These are phyloP conservation scores for Phytopythium mirpurense DNA, from an alignment of 352 stramenopile species.

Conservation along the genomic window DNA sequence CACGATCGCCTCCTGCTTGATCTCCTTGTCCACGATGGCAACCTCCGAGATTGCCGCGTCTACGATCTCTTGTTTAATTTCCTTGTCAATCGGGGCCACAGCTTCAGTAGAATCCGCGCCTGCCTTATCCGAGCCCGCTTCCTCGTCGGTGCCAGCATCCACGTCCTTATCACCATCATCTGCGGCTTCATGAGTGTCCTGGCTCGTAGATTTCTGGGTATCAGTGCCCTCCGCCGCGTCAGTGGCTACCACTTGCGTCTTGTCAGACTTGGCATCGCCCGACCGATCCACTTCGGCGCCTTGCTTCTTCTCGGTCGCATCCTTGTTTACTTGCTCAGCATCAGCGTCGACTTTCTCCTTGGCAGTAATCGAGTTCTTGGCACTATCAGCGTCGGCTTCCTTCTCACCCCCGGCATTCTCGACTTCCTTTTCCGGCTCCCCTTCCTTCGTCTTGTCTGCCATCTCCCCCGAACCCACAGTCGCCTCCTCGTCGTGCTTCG, in stretches of 20 bases:
- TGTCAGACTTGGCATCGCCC: background rate
- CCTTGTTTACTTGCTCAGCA: conserved; percentile 6
- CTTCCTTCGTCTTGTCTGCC: background rate
- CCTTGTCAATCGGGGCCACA: background rate
- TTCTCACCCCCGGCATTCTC: background rate
- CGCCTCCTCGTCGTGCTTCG: background rate
- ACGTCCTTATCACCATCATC: background rate
- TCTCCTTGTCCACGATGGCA: conserved; percentile 16
- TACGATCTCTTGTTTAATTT: conserved; percentile 1
- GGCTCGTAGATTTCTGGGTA: background rate
- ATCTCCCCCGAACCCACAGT: too few relatives aligned
- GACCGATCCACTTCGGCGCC: background rate
- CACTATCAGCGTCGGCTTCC: conserved; percentile 1
- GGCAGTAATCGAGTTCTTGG: background rate
- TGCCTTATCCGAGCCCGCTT: background rate
- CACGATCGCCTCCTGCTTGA: conserved; percentile 18
- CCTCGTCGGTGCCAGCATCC: background rate
- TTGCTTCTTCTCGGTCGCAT: conserved; percentile 7
- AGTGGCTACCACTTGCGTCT: conserved; percentile 1
- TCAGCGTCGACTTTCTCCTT: background rate
- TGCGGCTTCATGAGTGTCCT: background rate
- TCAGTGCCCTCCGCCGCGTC: background rate
- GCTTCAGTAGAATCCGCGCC: background rate
- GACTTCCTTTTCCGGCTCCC: background rate
- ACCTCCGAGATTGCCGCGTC: conserved; percentile 5